These are phyloP conservation scores for Tricholoma hemisulphureum DNA, from an alignment of 768 basidiomycete genomes.

Conservation along the genomic window DNA sequence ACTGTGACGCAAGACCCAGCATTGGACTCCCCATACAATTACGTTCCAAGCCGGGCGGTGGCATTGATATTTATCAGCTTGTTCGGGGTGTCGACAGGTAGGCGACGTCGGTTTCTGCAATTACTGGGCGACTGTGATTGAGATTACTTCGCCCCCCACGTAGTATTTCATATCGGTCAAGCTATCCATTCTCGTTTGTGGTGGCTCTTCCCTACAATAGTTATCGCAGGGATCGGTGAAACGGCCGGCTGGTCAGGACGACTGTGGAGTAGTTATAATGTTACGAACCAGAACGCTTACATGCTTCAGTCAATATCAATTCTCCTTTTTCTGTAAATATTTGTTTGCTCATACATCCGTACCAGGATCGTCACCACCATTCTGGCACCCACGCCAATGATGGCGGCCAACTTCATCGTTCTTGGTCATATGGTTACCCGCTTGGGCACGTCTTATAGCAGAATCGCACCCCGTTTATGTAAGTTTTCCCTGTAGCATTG, in stretches of 20 bases:
- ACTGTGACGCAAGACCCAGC: background rate
- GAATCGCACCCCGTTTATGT: slow-evolving; percentile 44
- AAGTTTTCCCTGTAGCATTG: slow-evolving; percentile 18
- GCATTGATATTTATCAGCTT: slow-evolving; percentile 39
- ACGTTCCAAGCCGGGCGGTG: slow-evolving; percentile 39
- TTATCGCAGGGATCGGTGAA: slow-evolving; percentile 49
- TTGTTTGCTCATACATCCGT: background rate
- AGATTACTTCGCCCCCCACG: no score
- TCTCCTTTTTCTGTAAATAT: background rate
- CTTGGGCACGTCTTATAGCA: slow-evolving; percentile 49
- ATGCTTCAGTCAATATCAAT: slow-evolving; percentile 38
- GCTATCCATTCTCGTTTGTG: slow-evolving; percentile 43
- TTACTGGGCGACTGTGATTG: background rate
- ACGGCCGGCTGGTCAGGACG: slow-evolving; percentile 55
- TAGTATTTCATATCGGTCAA: slow-evolving; percentile 49
- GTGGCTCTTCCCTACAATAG: slow-evolving; percentile 52
- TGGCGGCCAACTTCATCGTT: slow-evolving; percentile 58
- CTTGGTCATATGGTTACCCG: slow-evolving; percentile 44
- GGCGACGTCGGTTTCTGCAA: background rate
- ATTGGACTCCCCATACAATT: slow-evolving; percentile 29
- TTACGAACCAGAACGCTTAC: slow-evolving; percentile 26
- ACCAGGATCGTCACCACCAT: slow-evolving; percentile 44
- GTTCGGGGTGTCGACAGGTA: slow-evolving; percentile 40
- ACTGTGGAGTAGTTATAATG: slow-evolving; percentile 45
- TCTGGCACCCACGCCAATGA: slow-evolving; percentile 53